Conservation (phyloP, 179 eudicot genomes). For the Spergularia azorica region DNA sequence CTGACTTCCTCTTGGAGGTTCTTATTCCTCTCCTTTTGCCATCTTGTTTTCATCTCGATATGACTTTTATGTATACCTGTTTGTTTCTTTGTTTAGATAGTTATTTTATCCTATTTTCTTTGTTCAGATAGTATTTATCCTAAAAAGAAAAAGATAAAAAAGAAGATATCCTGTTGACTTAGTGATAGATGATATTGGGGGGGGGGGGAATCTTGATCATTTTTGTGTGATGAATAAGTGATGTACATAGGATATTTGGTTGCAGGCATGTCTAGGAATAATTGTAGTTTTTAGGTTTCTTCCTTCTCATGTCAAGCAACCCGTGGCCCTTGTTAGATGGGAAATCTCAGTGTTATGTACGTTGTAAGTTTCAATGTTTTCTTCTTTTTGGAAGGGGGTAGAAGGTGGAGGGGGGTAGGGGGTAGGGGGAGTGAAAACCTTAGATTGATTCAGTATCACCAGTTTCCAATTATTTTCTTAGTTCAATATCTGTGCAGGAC, state of each 20-base stretch:
- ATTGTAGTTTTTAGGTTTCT: background rate
- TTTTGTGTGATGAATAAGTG: background rate
- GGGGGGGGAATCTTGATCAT: background rate
- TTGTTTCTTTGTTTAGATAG: background rate
- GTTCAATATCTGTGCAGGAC: too few relatives aligned
- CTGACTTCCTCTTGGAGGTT: constrained; percentile 90
- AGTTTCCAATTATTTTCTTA: too few relatives aligned
- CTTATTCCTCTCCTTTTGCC: constrained; percentile 28
- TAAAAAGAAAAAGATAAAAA: background rate
- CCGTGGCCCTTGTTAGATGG: background rate
- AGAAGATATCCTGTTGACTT: background rate
- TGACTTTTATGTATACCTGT: background rate
- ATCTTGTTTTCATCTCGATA: background rate
- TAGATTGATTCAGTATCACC: background rate
- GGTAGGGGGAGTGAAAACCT: background rate
- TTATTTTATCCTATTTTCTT: background rate
- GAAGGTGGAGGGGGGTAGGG: background rate
- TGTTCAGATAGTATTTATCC: background rate
- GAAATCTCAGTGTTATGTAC: background rate
- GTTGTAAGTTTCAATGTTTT: background rate
- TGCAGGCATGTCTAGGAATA: background rate
- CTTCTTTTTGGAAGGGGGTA: background rate
- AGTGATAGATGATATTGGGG: background rate
- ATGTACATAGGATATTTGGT: constrained; percentile 1
- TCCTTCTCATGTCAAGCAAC: background rate